phyloP scores from a whole-genome alignment of 805 yeast species.

The Scheffersomyces spartinae region DNA sequence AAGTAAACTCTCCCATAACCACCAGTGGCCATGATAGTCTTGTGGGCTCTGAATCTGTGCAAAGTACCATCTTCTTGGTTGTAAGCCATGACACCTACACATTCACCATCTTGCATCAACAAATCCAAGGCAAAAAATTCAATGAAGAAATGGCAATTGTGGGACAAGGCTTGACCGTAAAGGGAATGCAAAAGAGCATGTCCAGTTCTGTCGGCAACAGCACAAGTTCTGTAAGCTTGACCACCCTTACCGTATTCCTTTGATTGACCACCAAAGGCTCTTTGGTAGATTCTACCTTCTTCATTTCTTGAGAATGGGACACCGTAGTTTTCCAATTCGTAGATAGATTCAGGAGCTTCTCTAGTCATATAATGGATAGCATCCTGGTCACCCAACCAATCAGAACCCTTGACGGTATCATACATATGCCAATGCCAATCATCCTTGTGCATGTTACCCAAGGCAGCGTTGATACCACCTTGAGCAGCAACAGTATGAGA shows the following conservation, averaged over 20 bases:
- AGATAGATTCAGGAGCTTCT: constrained; percentile 93
- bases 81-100: constrained; percentile 95
- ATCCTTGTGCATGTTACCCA: constrained; percentile 96
- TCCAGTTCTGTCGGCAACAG: constrained; percentile 98
- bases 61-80: constrained; percentile 98
- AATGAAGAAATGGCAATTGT: constrained; percentile 95
- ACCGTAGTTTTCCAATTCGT: constrained; percentile 96
- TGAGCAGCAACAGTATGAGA: constrained; percentile 99
- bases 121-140: constrained; percentile 94
- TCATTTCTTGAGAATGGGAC: constrained; percentile 97
- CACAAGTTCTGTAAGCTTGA: constrained; percentile 98
- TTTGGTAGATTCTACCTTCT: constrained; percentile 93
- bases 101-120: constrained; percentile 88
- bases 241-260: constrained; percentile 96
- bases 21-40: constrained; percentile 95
- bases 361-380: constrained; percentile 98
- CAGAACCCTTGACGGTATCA: constrained; percentile 98
- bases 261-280: constrained; percentile 98
- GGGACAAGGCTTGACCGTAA: constrained; percentile 93
- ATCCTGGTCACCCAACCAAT: constrained; percentile 99
- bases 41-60: constrained; percentile 95
- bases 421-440: constrained; percentile 99
- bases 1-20: constrained; percentile 98
- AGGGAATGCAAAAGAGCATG: constrained; percentile 93
- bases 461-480: constrained; percentile 98